Evolutionary conservation across 352 stramenopile species (phyloP).

Genomic region (Phytophthora niederhauseri): DNA sequence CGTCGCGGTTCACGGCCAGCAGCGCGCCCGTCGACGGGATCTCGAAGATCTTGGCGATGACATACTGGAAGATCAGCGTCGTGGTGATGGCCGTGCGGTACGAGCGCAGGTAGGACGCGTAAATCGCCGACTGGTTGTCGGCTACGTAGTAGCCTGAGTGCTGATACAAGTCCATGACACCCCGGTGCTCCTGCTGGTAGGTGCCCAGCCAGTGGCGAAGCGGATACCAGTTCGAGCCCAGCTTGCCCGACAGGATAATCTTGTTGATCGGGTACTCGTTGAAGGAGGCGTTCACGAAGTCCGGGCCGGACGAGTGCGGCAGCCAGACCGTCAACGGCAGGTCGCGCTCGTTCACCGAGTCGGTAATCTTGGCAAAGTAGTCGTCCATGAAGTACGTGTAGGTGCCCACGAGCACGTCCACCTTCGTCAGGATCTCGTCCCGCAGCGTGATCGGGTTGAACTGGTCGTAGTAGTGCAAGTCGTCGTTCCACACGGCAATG

Average conservation of each 20-base stretch:
- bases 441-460: constrained; percentile 64
- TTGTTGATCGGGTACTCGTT: constrained; percentile 81
- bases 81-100: constrained; percentile 80
- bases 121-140: constrained; percentile 69
- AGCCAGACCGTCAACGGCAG: constrained; percentile 71
- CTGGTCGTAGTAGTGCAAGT: constrained; percentile 84
- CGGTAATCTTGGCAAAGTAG: constrained; percentile 70
- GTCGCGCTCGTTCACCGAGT: constrained; percentile 54
- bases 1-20: constrained; percentile 69
- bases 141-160: constrained; percentile 58
- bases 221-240: constrained; percentile 63
- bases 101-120: constrained; percentile 69
- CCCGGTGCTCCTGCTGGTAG: constrained; percentile 51
- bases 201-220: constrained; percentile 70
- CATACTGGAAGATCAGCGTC: constrained; percentile 76
- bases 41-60: constrained; percentile 84
- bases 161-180: constrained; percentile 69
- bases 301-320: constrained; percentile 63
- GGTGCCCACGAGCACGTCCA: constrained; percentile 71
- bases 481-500: constrained; percentile 79
- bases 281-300: constrained; percentile 67
- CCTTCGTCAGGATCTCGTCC: constrained; percentile 66
- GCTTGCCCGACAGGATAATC: constrained; percentile 65
- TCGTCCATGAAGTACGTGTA: constrained; percentile 85
- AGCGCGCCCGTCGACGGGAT: constrained; percentile 76